Evolutionary conservation across 371 early-diverging fungal genomes (phyloP).

Genomic region (Neoconidiobolus thromboides): DNA sequence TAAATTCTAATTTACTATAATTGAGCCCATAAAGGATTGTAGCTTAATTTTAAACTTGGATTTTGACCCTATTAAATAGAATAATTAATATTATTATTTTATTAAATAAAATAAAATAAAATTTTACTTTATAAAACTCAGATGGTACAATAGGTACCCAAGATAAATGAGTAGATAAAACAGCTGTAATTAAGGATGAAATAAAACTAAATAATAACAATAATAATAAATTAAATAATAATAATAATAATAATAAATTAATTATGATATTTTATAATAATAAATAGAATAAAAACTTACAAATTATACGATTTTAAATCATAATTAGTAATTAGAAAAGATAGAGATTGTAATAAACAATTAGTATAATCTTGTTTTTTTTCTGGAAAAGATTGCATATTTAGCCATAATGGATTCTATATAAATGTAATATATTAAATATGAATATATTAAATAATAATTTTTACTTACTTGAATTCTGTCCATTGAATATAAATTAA

Average conservation of each 20-base stretch:
- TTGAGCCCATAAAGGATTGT: constrained; percentile 49
- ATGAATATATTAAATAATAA: not conserved
- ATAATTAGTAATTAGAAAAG: constrained; percentile 21
- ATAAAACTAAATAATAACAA: constrained; percentile 16
- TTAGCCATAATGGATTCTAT: constrained; percentile 41
- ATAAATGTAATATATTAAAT: constrained; percentile 1
- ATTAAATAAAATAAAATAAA: not conserved
- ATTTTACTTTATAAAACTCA: constrained; percentile 9
- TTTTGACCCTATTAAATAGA: not conserved
- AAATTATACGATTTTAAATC: constrained; percentile 19
- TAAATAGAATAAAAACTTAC: not conserved
- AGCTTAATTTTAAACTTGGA: constrained; percentile 23
- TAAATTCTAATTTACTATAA: constrained; percentile 16
- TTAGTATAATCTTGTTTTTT: constrained; percentile 22
- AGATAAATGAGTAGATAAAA: constrained; percentile 32
- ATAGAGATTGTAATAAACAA: constrained; percentile 25
- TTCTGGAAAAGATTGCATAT: constrained; percentile 39
- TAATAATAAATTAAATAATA: constrained; percentile 2
- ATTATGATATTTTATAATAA: too few relatives aligned
- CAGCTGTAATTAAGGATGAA: constrained; percentile 29
- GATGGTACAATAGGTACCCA: constrained; percentile 42
- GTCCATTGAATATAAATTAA: constrained; percentile 28
- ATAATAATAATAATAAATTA: too few relatives aligned
- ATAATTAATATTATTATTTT: too few relatives aligned
- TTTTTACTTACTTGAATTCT: constrained; percentile 29